A percentile compares a stretch with the other conserved stretches of the same genome.
Conservation (phyloP, 106 monocot species). For the Vanilla planifolia region DNA sequence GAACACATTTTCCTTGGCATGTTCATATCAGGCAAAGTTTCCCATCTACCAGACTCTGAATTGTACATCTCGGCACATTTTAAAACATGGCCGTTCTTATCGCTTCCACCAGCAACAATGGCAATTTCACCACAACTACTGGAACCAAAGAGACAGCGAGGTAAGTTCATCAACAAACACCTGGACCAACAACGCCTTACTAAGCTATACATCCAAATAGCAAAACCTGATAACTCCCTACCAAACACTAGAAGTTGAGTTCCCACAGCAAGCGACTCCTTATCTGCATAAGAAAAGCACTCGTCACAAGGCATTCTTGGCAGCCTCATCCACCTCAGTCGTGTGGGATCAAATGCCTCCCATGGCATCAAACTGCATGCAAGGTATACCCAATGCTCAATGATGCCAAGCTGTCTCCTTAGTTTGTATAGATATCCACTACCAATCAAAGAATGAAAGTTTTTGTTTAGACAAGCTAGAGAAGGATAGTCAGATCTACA, state of each 20-base stretch:
- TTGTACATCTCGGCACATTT: constrained; percentile 81
- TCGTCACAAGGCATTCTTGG: constrained; percentile 87
- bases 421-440: constrained; percentile 76
- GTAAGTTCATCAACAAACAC: constrained; percentile 52
- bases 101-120: constrained; percentile 77
- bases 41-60: constrained; percentile 63
- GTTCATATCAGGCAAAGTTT: constrained; percentile 68
- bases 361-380: constrained; percentile 76
- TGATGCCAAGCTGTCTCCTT: constrained; percentile 44
- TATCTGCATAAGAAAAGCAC: constrained; percentile 78
- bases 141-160: constrained; percentile 81
- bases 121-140: constrained; percentile 65
- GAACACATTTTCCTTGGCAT: constrained; percentile 62
- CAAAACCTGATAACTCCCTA: constrained; percentile 60
- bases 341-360: constrained; percentile 74
- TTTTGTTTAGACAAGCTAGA: constrained; percentile 57
- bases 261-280: constrained; percentile 86
- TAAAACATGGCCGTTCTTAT: constrained; percentile 51
- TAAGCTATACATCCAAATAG: constrained; percentile 77
- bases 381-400: constrained; percentile 78
- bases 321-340: constrained; percentile 64
- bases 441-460: constrained; percentile 37
- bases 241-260: constrained; percentile 93
- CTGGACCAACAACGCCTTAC: constrained; percentile 55
- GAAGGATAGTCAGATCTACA: constrained; percentile 74